These are phyloP conservation scores for Boletellus ananas DNA, from an alignment of 768 basidiomycete genomes.

Conservation along the genomic window DNA sequence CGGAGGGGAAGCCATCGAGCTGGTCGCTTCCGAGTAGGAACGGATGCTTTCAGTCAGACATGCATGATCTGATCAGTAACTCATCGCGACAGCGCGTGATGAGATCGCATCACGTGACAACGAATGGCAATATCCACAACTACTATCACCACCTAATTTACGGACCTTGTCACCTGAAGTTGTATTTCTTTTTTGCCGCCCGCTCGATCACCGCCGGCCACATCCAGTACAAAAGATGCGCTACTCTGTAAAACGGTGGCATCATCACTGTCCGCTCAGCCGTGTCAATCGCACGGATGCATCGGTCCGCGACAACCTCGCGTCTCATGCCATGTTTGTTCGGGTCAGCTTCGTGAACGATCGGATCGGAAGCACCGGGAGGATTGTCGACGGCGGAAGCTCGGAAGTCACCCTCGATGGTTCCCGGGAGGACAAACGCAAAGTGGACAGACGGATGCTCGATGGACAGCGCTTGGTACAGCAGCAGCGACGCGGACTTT, in stretches of 20 bases:
- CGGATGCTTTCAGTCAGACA: not conserved
- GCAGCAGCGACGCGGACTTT: slow-evolving; percentile 72
- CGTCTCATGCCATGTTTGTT: slow-evolving; percentile 56
- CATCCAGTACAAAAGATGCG: slow-evolving; percentile 61
- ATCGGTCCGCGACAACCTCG: slow-evolving; percentile 55
- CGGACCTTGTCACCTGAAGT: slow-evolving; percentile 35
- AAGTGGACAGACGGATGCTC: slow-evolving; percentile 72
- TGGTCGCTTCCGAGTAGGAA: not conserved
- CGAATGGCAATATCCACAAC: too few relatives aligned
- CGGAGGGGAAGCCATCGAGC: slow-evolving; percentile 19
- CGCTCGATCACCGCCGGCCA: slow-evolving; percentile 56
- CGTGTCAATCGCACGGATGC: slow-evolving; percentile 57
- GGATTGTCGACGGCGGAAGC: slow-evolving; percentile 69
- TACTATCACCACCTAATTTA: too few relatives aligned
- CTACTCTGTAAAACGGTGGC: slow-evolving; percentile 45
- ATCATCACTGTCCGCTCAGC: slow-evolving; percentile 57
- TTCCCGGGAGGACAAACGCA: slow-evolving; percentile 59
- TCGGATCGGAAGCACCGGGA: slow-evolving; percentile 27
- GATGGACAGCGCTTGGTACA: slow-evolving; percentile 76
- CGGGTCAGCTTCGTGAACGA: slow-evolving; percentile 44
- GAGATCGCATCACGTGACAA: not conserved
- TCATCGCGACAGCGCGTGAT: not conserved
- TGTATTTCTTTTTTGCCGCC: slow-evolving; percentile 61
- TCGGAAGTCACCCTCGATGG: slow-evolving; percentile 77
- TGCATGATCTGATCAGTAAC: too few relatives aligned